Evolutionary conservation across 164 flowering plant species (phyloP).

Genomic region (Piper betle): DNA sequence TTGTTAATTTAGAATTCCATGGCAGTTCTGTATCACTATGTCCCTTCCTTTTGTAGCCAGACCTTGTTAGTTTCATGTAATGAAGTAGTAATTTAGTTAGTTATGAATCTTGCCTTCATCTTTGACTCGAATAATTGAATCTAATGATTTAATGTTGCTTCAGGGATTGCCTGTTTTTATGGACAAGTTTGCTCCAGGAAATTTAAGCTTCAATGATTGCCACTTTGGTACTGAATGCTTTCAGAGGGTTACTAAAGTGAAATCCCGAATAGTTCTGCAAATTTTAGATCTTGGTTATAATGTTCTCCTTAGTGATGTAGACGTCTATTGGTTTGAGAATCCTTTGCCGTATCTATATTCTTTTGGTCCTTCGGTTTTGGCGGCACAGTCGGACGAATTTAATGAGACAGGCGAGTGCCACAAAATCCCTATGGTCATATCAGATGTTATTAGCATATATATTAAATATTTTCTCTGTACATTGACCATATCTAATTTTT

Average conservation of each 20-base stretch:
- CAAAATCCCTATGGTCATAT: no score
- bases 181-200: constrained; percentile 51
- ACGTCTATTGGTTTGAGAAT: constrained; percentile 77
- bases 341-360: constrained; percentile 59
- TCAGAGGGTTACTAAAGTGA: constrained; percentile 86
- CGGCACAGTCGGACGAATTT: constrained; percentile 87
- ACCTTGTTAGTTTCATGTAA: no score
- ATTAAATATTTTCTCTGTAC: background rate
- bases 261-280: constrained; percentile 77
- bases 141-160: background rate
- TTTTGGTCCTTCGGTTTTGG: constrained; percentile 71
- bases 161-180: constrained; percentile 84
- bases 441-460: background rate
- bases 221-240: constrained; percentile 96
- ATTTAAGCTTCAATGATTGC: constrained; percentile 76
- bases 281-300: constrained; percentile 81
- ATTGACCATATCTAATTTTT: background rate
- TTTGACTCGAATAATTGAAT: background rate
- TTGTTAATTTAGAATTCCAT: no score
- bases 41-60: no score
- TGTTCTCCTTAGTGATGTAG: constrained; percentile 90
- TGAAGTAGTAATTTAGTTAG: no score
- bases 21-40: no score
- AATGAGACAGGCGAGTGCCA: constrained; percentile 42
- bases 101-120: background rate